Conservation (phyloP, 2,329 filamentous ascomycete species). For the Aureobasidium sp. region DNA sequence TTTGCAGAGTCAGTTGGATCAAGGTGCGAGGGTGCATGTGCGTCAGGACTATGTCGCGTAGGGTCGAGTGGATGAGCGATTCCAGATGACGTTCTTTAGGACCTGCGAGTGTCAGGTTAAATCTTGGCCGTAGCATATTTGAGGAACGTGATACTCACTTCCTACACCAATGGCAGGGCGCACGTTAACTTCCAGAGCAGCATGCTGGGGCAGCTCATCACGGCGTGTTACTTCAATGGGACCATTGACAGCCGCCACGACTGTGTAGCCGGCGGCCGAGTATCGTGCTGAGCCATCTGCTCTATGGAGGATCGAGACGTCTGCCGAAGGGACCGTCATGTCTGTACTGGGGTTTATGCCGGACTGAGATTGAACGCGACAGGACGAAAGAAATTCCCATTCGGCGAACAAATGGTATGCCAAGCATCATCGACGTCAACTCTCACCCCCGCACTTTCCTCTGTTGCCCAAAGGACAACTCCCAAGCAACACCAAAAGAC, state of each 20-base stretch:
- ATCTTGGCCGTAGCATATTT: not conserved
- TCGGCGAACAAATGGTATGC: not conserved
- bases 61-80: slow-evolving; percentile 61
- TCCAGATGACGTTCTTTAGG: slow-evolving; percentile 66
- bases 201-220: slow-evolving; percentile 88
- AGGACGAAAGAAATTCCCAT: slow-evolving; percentile 3
- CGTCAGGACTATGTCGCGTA: slow-evolving; percentile 67
- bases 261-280: slow-evolving; percentile 66
- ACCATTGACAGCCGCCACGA: slow-evolving; percentile 83
- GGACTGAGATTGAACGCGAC: not conserved
- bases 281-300: slow-evolving; percentile 77
- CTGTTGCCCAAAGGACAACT: not conserved
- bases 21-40: slow-evolving; percentile 69
- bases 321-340: slow-evolving; percentile 15
- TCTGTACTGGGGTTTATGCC: not conserved
- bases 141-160: slow-evolving; percentile 44
- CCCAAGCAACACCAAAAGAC: not conserved
- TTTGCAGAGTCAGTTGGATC: slow-evolving; percentile 76
- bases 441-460: not conserved
- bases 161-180: slow-evolving; percentile 79
- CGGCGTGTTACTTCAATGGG: slow-evolving; percentile 83
- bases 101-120: slow-evolving; percentile 24
- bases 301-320: slow-evolving; percentile 48
- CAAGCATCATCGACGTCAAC: slow-evolving; percentile 1
- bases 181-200: slow-evolving; percentile 81